A percentile compares a stretch with the other conserved stretches of the same genome.
These are phyloP conservation scores for Trichoderma sp. DNA, from an alignment of 2,329 filamentous ascomycete genomes.

Conservation along the genomic window DNA sequence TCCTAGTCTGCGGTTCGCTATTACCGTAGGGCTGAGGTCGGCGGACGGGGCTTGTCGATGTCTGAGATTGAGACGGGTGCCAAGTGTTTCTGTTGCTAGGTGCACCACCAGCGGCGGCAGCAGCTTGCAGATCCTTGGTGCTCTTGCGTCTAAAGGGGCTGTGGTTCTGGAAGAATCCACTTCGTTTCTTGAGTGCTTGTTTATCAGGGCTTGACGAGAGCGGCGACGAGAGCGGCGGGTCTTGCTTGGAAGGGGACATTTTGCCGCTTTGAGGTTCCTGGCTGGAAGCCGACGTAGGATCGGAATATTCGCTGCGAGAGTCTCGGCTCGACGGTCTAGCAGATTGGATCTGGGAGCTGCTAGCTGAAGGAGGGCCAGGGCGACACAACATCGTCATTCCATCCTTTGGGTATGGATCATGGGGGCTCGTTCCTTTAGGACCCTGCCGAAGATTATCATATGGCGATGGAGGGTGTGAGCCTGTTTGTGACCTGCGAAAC, in stretches of 20 bases:
- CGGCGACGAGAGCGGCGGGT: conserved; percentile 47
- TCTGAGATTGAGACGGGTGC: conserved; percentile 45
- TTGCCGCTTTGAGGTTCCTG: conserved; percentile 75
- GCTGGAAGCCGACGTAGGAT: conserved; percentile 85
- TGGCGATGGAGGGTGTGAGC: conserved; percentile 32
- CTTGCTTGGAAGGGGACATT: conserved; percentile 71
- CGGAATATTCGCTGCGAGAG: conserved; percentile 87
- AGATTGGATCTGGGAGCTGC: conserved; percentile 48
- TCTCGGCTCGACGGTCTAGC: conserved; percentile 81
- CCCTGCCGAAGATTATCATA: conserved; percentile 58
- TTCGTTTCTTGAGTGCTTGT: conserved; percentile 68
- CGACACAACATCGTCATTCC: conserved; percentile 98
- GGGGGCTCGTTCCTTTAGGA: conserved; percentile 70
- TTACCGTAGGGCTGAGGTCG: conserved; percentile 43
- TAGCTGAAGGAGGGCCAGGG: conserved; percentile 64
- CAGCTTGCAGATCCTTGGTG: conserved; percentile 64
- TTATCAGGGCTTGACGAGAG: conserved; percentile 61
- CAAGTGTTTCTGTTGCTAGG: conserved; percentile 59
- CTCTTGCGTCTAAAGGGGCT: conserved; percentile 93
- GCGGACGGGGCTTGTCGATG: conserved; percentile 37
- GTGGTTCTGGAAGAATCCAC: conserved; percentile 89
- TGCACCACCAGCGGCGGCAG: conserved; percentile 33
- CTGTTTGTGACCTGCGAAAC: conserved; percentile 25
- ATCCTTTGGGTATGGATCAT: conserved; percentile 91
- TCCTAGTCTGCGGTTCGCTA: conserved; percentile 39